phyloP scores from a whole-genome alignment of 768 basidiomycete genomes.

The Paxillus rubicundulus region DNA sequence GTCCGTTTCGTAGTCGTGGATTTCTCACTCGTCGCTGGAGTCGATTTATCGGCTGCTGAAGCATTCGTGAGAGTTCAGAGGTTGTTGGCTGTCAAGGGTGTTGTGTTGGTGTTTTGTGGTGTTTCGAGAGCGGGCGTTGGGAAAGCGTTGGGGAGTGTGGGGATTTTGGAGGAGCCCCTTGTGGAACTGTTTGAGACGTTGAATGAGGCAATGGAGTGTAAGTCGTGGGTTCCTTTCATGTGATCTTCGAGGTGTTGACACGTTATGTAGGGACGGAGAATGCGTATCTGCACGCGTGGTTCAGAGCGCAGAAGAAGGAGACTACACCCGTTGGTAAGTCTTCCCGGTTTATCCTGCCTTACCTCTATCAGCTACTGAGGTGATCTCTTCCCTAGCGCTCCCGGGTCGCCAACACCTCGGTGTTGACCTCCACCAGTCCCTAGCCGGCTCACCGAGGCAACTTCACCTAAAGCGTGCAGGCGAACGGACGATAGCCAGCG shows the following conservation, averaged over 20 bases:
- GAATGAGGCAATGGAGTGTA: conserved; percentile 92
- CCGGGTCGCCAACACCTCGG: conserved; percentile 56
- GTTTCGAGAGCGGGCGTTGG: conserved; percentile 64
- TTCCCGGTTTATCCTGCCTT: not conserved
- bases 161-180: conserved; percentile 68
- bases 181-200: conserved; percentile 82
- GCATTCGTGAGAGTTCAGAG: conserved; percentile 92
- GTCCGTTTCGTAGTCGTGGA: conserved; percentile 91
- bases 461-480: conserved; percentile 71
- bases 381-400: conserved; percentile 37
- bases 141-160: conserved; percentile 73
- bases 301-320: conserved; percentile 62
- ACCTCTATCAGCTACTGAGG: not conserved
- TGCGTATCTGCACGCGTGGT: conserved; percentile 82
- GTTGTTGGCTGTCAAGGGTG: conserved; percentile 67
- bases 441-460: conserved; percentile 62
- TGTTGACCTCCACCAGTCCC: conserved; percentile 41
- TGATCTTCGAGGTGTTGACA: conserved; percentile 5
- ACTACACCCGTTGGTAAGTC: conserved; percentile 43
- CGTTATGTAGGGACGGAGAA: conserved; percentile 82
- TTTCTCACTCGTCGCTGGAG: conserved; percentile 78
- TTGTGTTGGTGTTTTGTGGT: conserved; percentile 89
- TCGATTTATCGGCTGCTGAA: conserved; percentile 94
- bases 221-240: conserved; percentile 30
- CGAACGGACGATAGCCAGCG: conserved; percentile 62